phyloP scores from a whole-genome alignment of 108 stramenopile genomes.

The Seminavis robusta region DNA sequence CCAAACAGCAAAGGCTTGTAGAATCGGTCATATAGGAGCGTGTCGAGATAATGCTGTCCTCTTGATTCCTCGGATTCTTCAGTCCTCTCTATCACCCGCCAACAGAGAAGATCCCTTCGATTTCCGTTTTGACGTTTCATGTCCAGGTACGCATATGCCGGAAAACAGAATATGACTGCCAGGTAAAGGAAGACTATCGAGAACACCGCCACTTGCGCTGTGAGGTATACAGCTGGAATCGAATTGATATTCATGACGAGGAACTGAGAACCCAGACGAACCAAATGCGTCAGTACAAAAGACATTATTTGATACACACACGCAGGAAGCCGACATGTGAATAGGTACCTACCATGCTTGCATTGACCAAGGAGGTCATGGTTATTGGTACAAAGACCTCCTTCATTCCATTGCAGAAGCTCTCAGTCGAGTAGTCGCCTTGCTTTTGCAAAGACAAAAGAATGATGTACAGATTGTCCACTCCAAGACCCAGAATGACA shows the following conservation, averaged over 20 bases:
- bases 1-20: slow-evolving; percentile 31
- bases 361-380: slow-evolving; percentile 41
- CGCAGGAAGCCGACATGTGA: too few relatives aligned
- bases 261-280: too few relatives aligned
- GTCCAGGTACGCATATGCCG: slow-evolving; percentile 40
- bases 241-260: slow-evolving; percentile 16
- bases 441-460: slow-evolving; percentile 28
- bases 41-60: slow-evolving; percentile 3
- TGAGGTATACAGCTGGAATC: slow-evolving; percentile 39
- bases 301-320: too few relatives aligned
- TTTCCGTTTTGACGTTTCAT: slow-evolving; percentile 28
- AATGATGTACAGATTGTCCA: slow-evolving; percentile 48
- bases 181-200: slow-evolving; percentile 32
- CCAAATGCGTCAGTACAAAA: too few relatives aligned
- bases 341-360: too few relatives aligned
- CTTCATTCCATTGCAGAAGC: slow-evolving; percentile 29
- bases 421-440: slow-evolving; percentile 7
- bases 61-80: neutral
- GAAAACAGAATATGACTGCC: slow-evolving; percentile 32
- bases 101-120: slow-evolving; percentile 27
- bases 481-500: slow-evolving; percentile 41
- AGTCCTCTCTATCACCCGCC: slow-evolving; percentile 3
- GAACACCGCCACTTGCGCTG: slow-evolving; percentile 28
- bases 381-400: slow-evolving; percentile 36
- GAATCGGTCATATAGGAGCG: slow-evolving; percentile 26